Conservation (phyloP, 1,284 basidiomycete species). For the Ceratobasidium sp. region DNA sequence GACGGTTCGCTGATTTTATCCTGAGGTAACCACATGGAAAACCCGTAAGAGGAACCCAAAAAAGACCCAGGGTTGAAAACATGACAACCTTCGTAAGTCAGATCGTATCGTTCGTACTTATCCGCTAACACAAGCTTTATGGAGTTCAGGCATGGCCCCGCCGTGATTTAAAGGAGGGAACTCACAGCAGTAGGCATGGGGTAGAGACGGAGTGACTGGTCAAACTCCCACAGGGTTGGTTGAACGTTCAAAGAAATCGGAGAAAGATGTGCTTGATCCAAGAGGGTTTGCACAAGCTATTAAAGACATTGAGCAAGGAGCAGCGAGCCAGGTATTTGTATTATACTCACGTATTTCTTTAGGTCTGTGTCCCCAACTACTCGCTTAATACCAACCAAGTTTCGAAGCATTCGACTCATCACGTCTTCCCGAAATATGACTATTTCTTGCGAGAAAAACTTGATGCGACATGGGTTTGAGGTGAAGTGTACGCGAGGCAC, state of each 20-base stretch:
- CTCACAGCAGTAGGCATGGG: slow-evolving; percentile 92
- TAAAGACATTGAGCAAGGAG: slow-evolving; percentile 15
- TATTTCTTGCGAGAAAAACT: slow-evolving; percentile 96
- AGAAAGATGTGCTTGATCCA: slow-evolving; percentile 92
- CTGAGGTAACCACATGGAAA: slow-evolving; percentile 89
- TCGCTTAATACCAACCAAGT: slow-evolving; percentile 86
- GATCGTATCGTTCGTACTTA: slow-evolving; percentile 94
- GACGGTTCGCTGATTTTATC: slow-evolving; percentile 79
- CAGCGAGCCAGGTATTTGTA: background rate
- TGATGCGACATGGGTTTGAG: slow-evolving; percentile 93
- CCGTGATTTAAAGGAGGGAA: slow-evolving; percentile 29
- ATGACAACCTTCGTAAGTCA: slow-evolving; percentile 98
- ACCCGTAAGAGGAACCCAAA: slow-evolving; percentile 78
- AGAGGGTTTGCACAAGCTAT: slow-evolving; percentile 90
- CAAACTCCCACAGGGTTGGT: slow-evolving; percentile 90
- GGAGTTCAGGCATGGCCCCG: slow-evolving; percentile 35
- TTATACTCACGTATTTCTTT: slow-evolving; percentile 80
- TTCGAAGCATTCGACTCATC: slow-evolving; percentile 94
- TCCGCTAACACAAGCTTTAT: slow-evolving; percentile 92
- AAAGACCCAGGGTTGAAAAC: slow-evolving; percentile 98
- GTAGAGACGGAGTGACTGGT: slow-evolving; percentile 92
- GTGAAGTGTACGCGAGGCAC: slow-evolving; percentile 84
- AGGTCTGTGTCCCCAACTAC: slow-evolving; percentile 77
- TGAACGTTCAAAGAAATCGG: slow-evolving; percentile 87
- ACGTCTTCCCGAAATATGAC: slow-evolving; percentile 93